These are phyloP conservation scores for Pythium insidiosum DNA, from an alignment of 352 stramenopile genomes.

Conservation along the genomic window DNA sequence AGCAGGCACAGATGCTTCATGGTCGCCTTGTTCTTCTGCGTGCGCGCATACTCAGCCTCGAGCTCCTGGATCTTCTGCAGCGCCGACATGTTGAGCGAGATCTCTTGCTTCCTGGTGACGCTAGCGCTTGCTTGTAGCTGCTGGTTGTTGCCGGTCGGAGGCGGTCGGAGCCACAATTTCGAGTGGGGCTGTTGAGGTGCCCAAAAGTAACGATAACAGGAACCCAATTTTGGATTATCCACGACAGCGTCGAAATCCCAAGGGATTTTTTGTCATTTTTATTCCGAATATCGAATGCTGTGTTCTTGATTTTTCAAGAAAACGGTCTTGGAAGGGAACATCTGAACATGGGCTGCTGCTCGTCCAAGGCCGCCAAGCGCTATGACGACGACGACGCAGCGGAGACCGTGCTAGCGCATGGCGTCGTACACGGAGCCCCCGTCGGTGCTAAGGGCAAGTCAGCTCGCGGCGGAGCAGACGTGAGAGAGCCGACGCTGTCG, in stretches of 20 bases:
- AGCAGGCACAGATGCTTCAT: slow-evolving; percentile 98
- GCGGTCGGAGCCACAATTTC: background rate
- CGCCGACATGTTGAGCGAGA: slow-evolving; percentile 31
- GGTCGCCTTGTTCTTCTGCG: slow-evolving; percentile 99
- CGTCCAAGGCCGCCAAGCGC: slow-evolving; percentile 39
- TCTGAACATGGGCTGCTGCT: slow-evolving; percentile 59
- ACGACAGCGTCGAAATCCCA: too few relatives aligned
- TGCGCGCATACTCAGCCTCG: slow-evolving; percentile 92
- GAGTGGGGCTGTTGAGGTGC: background rate
- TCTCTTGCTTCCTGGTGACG: too few relatives aligned
- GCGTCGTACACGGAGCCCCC: slow-evolving; percentile 2
- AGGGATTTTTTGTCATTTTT: too few relatives aligned
- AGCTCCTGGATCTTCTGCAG: slow-evolving; percentile 79
- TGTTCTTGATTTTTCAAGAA: too few relatives aligned
- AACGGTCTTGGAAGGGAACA: too few relatives aligned
- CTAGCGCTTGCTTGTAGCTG: background rate
- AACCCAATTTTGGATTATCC: background rate
- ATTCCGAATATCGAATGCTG: too few relatives aligned
- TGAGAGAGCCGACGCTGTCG: slow-evolving; percentile 37
- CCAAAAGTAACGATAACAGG: background rate
- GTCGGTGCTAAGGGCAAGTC: background rate
- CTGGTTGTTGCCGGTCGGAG: background rate
- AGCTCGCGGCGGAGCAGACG: background rate
- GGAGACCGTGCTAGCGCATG: slow-evolving; percentile 5
- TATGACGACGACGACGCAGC: slow-evolving; percentile 7